These are phyloP conservation scores for Taiozyma sp. DNA, from an alignment of 1,139 yeast genomes.

Conservation along the genomic window DNA sequence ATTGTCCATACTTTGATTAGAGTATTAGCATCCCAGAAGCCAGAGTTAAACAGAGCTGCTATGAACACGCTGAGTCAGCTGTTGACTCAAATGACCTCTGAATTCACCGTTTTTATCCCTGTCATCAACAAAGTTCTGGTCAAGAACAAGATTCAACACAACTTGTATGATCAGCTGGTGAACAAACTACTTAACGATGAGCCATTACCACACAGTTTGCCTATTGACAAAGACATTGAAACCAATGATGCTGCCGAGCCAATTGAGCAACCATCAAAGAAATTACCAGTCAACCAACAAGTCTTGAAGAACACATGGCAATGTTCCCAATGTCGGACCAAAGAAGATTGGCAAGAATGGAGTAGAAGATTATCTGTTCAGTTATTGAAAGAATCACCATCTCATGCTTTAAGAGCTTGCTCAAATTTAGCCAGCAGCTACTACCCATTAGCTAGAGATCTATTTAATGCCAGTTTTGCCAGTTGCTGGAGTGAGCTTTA, in stretches of 20 bases:
- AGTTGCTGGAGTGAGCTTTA: conserved; percentile 94
- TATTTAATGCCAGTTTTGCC: conserved; percentile 92
- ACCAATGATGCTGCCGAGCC: conserved; percentile 52
- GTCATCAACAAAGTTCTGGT: conserved; percentile 69
- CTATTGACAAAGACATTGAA: conserved; percentile 64
- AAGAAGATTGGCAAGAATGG: conserved; percentile 99
- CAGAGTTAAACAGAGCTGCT: conserved; percentile 58
- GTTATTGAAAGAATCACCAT: conserved; percentile 85
- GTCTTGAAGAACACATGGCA: conserved; percentile 78
- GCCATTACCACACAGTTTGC: conserved; percentile 74
- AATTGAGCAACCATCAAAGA: conserved; percentile 65
- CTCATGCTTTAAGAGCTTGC: conserved; percentile 92
- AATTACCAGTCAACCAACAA: conserved; percentile 50
- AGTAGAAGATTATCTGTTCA: conserved; percentile 81
- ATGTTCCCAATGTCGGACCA: conserved; percentile 78
- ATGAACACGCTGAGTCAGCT: conserved; percentile 80
- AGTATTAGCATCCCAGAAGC: conserved; percentile 51
- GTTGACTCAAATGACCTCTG: conserved; percentile 75
- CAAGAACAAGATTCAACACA: conserved; percentile 60
- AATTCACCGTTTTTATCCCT: conserved; percentile 84
- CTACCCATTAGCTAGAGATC: conserved; percentile 82
- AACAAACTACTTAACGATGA: conserved; percentile 80
- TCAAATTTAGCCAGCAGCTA: conserved; percentile 86
- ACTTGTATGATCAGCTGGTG: conserved; percentile 76
- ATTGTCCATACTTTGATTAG: conserved; percentile 83